Evolutionary conservation across 805 yeast species (phyloP).

Genomic region (Candida oleophila): DNA sequence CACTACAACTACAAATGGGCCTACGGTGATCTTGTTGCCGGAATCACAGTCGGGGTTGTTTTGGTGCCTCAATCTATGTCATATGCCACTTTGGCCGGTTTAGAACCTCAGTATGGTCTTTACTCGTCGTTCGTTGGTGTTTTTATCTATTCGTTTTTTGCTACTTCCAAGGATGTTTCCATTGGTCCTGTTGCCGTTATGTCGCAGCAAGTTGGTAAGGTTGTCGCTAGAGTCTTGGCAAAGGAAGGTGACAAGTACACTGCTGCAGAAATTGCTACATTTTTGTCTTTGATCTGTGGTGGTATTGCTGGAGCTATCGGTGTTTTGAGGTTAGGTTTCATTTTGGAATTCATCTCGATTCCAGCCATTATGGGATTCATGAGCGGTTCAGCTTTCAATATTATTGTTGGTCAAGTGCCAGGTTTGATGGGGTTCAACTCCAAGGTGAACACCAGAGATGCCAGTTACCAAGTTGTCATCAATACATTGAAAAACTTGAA

Average conservation of each 20-base stretch:
- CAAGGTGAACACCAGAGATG: conserved; percentile 65
- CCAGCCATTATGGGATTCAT: conserved; percentile 95
- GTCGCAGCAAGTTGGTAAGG: conserved; percentile 83
- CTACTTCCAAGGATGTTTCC: conserved; percentile 92
- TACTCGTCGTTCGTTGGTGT: conserved; percentile 93
- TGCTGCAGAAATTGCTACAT: conserved; percentile 77
- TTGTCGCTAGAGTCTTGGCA: conserved; percentile 59
- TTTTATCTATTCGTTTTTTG: conserved; percentile 82
- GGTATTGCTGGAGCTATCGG: conserved; percentile 83
- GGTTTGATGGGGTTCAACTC: conserved; percentile 72
- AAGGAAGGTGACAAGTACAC: conserved; percentile 43
- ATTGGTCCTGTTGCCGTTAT: conserved; percentile 97
- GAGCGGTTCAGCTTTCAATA: conserved; percentile 89
- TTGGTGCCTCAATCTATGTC: conserved; percentile 96
- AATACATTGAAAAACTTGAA: conserved; percentile 70
- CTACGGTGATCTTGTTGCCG: conserved; percentile 82
- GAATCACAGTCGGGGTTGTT: conserved; percentile 90
- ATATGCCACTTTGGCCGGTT: conserved; percentile 82
- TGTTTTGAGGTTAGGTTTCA: conserved; percentile 77
- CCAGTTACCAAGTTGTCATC: conserved; percentile 70
- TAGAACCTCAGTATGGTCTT: conserved; percentile 80
- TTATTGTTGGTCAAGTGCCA: conserved; percentile 84
- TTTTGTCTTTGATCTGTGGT: conserved; percentile 80
- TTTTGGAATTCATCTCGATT: conserved; percentile 82
- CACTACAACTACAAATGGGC: conserved; percentile 82